phyloP scores from a whole-genome alignment of 2,329 filamentous ascomycete species.

The Pseudocercospora pini-densiflorae region DNA sequence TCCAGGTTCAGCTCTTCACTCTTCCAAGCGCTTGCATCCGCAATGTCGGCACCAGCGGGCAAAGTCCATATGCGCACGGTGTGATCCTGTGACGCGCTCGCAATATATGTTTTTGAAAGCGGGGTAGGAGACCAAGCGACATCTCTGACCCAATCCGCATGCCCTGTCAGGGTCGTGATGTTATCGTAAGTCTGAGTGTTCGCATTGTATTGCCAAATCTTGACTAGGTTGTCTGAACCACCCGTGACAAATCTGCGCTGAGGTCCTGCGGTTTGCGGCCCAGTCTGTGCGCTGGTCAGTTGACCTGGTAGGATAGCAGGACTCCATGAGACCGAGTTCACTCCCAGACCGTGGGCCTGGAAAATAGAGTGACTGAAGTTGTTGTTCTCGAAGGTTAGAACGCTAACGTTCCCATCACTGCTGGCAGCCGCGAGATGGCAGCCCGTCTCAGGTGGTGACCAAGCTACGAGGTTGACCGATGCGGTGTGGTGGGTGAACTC shows the following conservation, averaged over 20 bases:
- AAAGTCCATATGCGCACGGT: constrained; percentile 95
- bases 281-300: constrained; percentile 70
- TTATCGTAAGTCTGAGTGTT: constrained; percentile 41
- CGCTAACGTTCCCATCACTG: constrained; percentile 89
- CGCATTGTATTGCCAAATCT: constrained; percentile 85
- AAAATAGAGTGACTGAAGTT: constrained; percentile 89
- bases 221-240: constrained; percentile 89
- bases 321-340: constrained; percentile 96
- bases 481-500: constrained; percentile 94
- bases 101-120: constrained; percentile 94
- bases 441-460: constrained; percentile 95
- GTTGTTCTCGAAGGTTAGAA: constrained; percentile 97
- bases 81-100: constrained; percentile 93
- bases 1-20: constrained; percentile 87
- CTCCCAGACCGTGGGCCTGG: constrained; percentile 88
- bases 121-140: constrained; percentile 97
- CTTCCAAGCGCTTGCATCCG: constrained; percentile 71
- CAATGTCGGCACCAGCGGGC: constrained; percentile 45
- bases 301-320: constrained; percentile 83
- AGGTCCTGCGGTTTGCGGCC: constrained; percentile 46
- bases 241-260: constrained; percentile 90
- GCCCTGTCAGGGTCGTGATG: constrained; percentile 72
- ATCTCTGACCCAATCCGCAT: constrained; percentile 96
- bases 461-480: constrained; percentile 93
- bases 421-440: constrained; percentile 94